These are phyloP conservation scores for Trapa bicornis DNA, from an alignment of 345 rosid species.

Conservation along the genomic window DNA sequence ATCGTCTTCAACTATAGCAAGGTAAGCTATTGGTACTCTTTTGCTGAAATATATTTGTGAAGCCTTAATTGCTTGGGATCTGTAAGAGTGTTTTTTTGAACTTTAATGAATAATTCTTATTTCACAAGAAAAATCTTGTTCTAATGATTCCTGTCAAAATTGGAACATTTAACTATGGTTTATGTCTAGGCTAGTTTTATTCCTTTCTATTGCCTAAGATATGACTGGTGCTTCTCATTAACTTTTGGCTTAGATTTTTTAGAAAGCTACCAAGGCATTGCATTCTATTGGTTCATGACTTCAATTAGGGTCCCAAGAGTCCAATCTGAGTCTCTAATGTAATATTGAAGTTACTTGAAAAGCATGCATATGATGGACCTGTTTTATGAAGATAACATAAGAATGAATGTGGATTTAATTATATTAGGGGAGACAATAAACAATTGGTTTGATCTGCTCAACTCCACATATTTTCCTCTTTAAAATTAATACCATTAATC, in stretches of 20 bases:
- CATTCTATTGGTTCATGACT: not conserved
- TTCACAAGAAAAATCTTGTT: not conserved
- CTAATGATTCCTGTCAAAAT: not conserved
- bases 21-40: constrained; percentile 22
- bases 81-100: not conserved
- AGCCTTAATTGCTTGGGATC: not conserved
- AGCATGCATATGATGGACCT: not conserved
- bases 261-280: not conserved
- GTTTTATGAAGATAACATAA: not conserved
- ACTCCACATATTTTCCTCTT: not conserved
- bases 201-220: not conserved
- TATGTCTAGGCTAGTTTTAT: not conserved
- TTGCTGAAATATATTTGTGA: not conserved
- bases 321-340: not conserved
- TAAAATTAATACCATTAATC: not conserved
- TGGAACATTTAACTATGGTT: not conserved
- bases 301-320: not conserved
- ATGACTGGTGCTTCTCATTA: not conserved
- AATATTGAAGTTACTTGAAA: not conserved
- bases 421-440: not conserved
- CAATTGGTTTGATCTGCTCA: not conserved
- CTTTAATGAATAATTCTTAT: not conserved
- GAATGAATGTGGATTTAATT: not conserved
- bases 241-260: not conserved
- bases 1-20: constrained; percentile 77